Evolutionary conservation across 257 asterid genomes (phyloP).

Genomic region (Lantana camara): DNA sequence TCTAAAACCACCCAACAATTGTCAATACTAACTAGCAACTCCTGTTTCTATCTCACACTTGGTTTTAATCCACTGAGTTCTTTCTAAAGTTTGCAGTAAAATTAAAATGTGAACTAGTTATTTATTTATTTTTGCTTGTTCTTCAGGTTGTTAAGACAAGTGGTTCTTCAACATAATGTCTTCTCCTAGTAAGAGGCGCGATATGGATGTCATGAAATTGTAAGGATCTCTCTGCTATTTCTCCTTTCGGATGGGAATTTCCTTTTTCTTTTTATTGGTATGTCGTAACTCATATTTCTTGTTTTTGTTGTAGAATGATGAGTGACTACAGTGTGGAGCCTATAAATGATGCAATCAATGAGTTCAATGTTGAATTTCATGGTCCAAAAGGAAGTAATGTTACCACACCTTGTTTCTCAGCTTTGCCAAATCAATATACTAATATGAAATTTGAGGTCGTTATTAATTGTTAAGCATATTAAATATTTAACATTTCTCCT

Average conservation of each 20-base stretch:
- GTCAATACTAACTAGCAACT: too few relatives aligned
- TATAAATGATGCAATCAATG: slow-evolving; percentile 76
- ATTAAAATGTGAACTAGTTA: too few relatives aligned
- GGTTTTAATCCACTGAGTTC: too few relatives aligned
- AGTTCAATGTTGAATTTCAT: slow-evolving; percentile 83
- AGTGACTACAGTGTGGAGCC: slow-evolving; percentile 87
- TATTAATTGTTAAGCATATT: too few relatives aligned
- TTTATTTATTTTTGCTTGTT: slow-evolving; percentile 12
- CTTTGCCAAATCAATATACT: not conserved
- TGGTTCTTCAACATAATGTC: slow-evolving; percentile 54
- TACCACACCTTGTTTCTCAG: not conserved
- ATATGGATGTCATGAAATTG: slow-evolving; percentile 98
- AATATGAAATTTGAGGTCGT: too few relatives aligned
- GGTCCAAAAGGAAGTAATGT: slow-evolving; percentile 97
- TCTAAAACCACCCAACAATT: too few relatives aligned
- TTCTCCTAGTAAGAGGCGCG: slow-evolving; percentile 93
- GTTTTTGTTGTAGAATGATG: slow-evolving; percentile 75
- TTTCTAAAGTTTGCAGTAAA: too few relatives aligned
- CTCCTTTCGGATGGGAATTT: not conserved
- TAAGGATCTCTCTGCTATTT: slow-evolving; percentile 37
- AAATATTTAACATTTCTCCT: too few relatives aligned
- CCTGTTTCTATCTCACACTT: too few relatives aligned
- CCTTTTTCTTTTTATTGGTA: not conserved
- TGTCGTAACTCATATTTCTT: not conserved
- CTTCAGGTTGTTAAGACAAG: slow-evolving; percentile 11